A percentile compares a stretch with the other conserved stretches of the same genome.
Evolutionary conservation across 1,139 yeast genomes (phyloP).

Genomic region (Sugiyamaella sp.): DNA sequence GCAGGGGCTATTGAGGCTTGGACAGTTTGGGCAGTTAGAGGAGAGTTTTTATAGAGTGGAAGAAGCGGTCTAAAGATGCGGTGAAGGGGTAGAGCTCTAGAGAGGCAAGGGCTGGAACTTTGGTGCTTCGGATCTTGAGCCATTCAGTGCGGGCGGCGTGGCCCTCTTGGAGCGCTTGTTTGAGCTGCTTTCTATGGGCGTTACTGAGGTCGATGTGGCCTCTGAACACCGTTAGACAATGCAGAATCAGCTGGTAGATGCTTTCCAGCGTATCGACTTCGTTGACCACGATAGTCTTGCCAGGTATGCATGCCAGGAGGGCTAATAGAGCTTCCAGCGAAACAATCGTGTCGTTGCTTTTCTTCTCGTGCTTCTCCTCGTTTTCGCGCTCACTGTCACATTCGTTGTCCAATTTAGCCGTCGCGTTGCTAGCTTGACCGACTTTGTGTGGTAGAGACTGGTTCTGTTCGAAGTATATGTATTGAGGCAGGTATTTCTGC

Average conservation of each 20-base stretch:
- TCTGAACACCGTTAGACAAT: neutral
- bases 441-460: neutral
- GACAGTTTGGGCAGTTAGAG: too few relatives aligned
- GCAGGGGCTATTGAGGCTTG: too few relatives aligned
- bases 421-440: neutral
- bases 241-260: conserved; percentile 1
- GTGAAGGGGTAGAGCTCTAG: neutral
- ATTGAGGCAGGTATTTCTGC: neutral
- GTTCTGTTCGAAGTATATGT: neutral
- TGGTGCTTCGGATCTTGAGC: neutral
- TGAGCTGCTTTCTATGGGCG: neutral
- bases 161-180: neutral
- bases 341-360: neutral
- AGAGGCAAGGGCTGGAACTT: neutral
- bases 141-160: conserved; percentile 1
- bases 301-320: conserved; percentile 3
- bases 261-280: conserved; percentile 8
- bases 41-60: too few relatives aligned
- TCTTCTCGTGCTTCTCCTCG: neutral
- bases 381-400: too few relatives aligned
- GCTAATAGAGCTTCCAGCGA: neutral
- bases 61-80: neutral
- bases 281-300: conserved; percentile 1
- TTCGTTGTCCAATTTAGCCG: too few relatives aligned
- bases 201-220: neutral